Conservation (phyloP, 2,329 filamentous ascomycete species). For the Penicillium sp. region DNA sequence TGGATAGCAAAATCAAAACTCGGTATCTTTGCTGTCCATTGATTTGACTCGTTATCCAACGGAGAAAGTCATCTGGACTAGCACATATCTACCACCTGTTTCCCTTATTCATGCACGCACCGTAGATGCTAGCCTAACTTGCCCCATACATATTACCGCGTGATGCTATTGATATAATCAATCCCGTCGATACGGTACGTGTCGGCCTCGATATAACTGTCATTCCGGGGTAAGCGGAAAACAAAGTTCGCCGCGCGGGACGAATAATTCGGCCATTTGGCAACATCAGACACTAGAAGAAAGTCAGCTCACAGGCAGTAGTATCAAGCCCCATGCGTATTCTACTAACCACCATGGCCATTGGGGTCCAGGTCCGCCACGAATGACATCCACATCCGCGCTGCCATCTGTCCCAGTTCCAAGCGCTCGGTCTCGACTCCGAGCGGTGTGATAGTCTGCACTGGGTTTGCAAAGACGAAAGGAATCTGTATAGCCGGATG, state of each 20-base stretch:
- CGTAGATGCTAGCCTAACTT: not conserved
- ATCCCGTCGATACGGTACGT: conserved; percentile 28
- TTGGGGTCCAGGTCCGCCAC: conserved; percentile 30
- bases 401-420: conserved; percentile 28
- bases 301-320: not conserved
- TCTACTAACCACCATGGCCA: conserved; percentile 25
- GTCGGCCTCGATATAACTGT: conserved; percentile 30
- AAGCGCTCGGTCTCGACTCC: conserved; percentile 26
- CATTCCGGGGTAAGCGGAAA: conserved; percentile 26
- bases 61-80: not conserved
- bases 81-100: not conserved
- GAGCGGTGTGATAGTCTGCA: conserved; percentile 28
- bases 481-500: conserved; percentile 23
- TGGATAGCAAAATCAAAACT: not conserved
- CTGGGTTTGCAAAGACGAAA: conserved; percentile 33
- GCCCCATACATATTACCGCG: conserved; percentile 12
- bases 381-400: conserved; percentile 35
- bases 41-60: not conserved
- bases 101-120: not conserved
- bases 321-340: not conserved
- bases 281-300: conserved; percentile 19
- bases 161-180: conserved; percentile 28
- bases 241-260: conserved; percentile 25
- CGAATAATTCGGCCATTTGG: conserved; percentile 26
- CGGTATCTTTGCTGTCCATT: not conserved